Evolutionary conservation across 345 rosid species (phyloP).

Genomic region (Rubroshorea leprosula): DNA sequence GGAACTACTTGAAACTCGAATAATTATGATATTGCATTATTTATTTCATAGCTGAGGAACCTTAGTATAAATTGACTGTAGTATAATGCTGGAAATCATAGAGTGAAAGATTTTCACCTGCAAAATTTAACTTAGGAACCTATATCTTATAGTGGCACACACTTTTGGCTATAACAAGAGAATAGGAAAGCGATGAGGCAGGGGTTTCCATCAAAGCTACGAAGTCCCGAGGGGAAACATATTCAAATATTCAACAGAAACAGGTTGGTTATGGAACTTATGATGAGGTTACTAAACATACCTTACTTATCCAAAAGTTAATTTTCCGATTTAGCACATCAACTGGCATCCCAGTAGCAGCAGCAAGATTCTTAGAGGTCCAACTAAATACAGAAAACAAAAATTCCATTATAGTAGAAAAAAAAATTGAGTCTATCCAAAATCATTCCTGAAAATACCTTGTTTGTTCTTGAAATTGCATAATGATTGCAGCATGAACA

Average conservation of each 20-base stretch:
- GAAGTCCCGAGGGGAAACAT: neutral
- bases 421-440: conserved; percentile 1
- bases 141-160: conserved; percentile 3
- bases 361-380: conserved; percentile 69
- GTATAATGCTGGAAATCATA: neutral
- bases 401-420: conserved; percentile 1
- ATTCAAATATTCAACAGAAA: neutral
- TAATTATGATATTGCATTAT: conserved; percentile 2
- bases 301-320: conserved; percentile 93
- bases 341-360: conserved; percentile 59
- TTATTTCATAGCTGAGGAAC: neutral
- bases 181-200: neutral
- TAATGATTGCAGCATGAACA: conserved; percentile 78
- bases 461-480: conserved; percentile 89
- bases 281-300: conserved; percentile 16
- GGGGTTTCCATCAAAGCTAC: conserved; percentile 5
- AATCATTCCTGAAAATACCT: conserved; percentile 37
- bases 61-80: neutral
- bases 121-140: neutral
- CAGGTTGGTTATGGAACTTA: neutral
- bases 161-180: conserved; percentile 4
- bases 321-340: conserved; percentile 70
- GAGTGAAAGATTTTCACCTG: neutral
- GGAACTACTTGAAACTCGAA: neutral
- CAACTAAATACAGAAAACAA: conserved; percentile 50